phyloP scores from a whole-genome alignment of 768 basidiomycete species.

The Psilocybe subaeruginosa region DNA sequence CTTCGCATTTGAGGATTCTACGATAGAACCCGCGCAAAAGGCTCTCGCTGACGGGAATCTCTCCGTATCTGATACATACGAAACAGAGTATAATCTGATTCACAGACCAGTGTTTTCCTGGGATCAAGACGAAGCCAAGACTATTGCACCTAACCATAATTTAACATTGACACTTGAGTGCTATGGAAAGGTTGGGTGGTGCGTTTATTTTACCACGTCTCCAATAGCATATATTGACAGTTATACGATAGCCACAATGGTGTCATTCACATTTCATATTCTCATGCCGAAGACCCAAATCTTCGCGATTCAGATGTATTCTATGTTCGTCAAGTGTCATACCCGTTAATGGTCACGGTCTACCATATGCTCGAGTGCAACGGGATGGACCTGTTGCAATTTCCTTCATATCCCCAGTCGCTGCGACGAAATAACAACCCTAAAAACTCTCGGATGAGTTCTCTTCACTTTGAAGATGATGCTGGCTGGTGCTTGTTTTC shows the following conservation, averaged over 20 bases:
- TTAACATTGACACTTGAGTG: conserved; percentile 71
- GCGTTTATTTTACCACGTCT: conserved; percentile 30
- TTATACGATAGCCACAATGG: conserved; percentile 68
- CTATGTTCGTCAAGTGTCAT: conserved; percentile 84
- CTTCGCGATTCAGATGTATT: conserved; percentile 55
- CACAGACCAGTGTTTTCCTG: conserved; percentile 83
- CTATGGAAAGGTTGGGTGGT: conserved; percentile 94
- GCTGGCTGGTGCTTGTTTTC: conserved; percentile 85
- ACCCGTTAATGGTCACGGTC: conserved; percentile 91
- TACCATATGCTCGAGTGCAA: conserved; percentile 94
- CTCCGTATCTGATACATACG: conserved; percentile 85
- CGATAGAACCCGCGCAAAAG: conserved; percentile 74
- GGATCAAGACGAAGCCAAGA: conserved; percentile 51
- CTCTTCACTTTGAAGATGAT: conserved; percentile 48
- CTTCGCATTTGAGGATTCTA: conserved; percentile 90
- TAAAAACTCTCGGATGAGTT: conserved; percentile 25
- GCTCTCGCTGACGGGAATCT: conserved; percentile 80
- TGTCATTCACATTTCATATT: conserved; percentile 83
- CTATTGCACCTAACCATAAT: conserved; percentile 73
- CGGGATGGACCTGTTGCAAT: conserved; percentile 79
- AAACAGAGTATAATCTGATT: conserved; percentile 82
- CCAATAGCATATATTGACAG: background rate
- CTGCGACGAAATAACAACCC: conserved; percentile 22
- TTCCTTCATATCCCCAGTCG: conserved; percentile 42
- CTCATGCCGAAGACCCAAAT: conserved; percentile 56